Base-by-base conservation (phyloP, 2,329 filamentous ascomycete genomes). In the Pseudodiploospora longispora region DNA sequence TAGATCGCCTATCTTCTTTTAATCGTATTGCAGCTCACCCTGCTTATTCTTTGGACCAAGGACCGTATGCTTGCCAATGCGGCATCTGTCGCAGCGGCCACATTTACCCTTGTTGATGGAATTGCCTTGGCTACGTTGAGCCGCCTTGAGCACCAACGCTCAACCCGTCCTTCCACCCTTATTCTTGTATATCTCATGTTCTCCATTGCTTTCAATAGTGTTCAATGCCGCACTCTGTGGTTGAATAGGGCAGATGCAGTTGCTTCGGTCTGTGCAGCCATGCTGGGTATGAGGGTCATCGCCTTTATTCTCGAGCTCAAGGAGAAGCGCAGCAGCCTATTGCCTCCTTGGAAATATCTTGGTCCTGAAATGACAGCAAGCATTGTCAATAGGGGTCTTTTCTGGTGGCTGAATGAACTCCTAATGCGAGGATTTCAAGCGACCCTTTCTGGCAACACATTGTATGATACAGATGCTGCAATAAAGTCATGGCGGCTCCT, bases 381-480 rank as follows among this genome's bases (percentile, higher is more conserved):
- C 29, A 43, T 59, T n/a, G 52, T 61, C 28, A 59, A 53, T 47
- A 49, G 58, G 30, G 55, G 54, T 6, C 41, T 64, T 0, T 63
- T 63, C 39, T 50, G 56, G 50, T 64, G 62, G 62, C 35, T 64
- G n/a, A 61, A 61, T 37, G 30, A 42, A 6, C 35, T 63, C 1
- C 54, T 64, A 40, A 36, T 48, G 4, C 46, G 44, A 27, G 59
- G 59, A 2, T 60, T 54, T 43, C 38, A 46, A n/a, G 51, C 47
- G 1, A 30, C 56, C 1, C 44, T 62, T 19, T 1, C 62, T 56
- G 38, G 7, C 49, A 2, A 60, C 64, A 40, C 63, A 67, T 42
- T 58, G 62, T 5, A 54, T 58, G 0, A 53, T 65, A 3, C 68
- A 68, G 1, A 71, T 68, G 0, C 54, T 48, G 53, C 3, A 38